phyloP scores from a whole-genome alignment of 495 filamentous ascomycete genomes.

The Oleoguttula mirabilis region DNA sequence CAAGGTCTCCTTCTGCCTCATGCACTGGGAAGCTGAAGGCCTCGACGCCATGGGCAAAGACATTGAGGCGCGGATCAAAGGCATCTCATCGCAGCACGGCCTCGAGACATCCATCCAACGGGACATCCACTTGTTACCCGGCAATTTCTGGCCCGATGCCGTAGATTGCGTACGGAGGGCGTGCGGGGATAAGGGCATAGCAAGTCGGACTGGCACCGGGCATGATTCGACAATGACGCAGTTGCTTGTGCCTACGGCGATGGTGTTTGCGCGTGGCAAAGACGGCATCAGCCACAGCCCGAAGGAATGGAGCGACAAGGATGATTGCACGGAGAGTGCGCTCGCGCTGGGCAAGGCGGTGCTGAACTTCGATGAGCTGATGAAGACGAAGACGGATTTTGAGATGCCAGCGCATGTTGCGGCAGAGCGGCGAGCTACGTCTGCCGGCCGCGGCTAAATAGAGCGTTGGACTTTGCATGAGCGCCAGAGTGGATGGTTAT shows the following conservation, averaged over 20 bases:
- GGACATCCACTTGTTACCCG: constrained; percentile 9
- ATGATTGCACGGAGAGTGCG: constrained; percentile 10
- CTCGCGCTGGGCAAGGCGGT: constrained; percentile 12
- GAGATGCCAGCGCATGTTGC: background rate
- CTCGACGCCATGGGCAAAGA: constrained; percentile 12
- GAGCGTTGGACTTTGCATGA: no score
- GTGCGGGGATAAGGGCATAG: constrained; percentile 12
- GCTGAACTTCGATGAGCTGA: constrained; percentile 12
- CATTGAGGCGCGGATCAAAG: constrained; percentile 10
- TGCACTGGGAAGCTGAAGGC: constrained; percentile 10
- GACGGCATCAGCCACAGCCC: constrained; percentile 9
- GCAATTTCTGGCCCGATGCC: constrained; percentile 15
- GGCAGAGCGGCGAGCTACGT: constrained; percentile 2
- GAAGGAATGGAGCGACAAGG: constrained; percentile 15
- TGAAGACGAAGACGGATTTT: constrained; percentile 13
- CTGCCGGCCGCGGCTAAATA: no score
- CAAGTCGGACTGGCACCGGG: constrained; percentile 7
- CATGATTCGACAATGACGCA: constrained; percentile 17
- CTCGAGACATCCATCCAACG: constrained; percentile 10
- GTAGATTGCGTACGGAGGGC: constrained; percentile 14
- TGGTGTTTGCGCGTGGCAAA: constrained; percentile 13
- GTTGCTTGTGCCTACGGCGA: constrained; percentile 4
- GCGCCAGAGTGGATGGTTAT: no score
- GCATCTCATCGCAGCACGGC: constrained; percentile 11
- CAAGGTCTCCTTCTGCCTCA: constrained; percentile 14